phyloP scores from a whole-genome alignment of 352 stramenopile genomes.

The Pythium apleroticum region DNA sequence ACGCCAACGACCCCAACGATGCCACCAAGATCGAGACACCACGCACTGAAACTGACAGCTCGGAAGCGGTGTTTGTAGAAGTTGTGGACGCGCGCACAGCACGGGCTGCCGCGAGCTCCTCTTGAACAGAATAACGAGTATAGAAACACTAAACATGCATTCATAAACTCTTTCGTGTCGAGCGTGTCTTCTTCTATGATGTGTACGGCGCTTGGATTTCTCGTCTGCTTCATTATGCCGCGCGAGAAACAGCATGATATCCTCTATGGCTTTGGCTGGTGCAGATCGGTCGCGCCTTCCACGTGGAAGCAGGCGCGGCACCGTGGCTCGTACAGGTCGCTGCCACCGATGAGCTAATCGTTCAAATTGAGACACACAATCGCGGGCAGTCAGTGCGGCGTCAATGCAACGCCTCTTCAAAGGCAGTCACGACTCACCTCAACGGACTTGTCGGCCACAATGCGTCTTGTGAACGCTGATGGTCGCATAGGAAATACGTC shows the following conservation, averaged over 20 bases:
- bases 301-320: conserved; percentile 75
- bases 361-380: too few relatives aligned
- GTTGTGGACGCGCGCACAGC: background rate
- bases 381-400: too few relatives aligned
- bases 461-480: conserved; percentile 74
- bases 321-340: conserved; percentile 75
- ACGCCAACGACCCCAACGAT: background rate
- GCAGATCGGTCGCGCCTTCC: conserved; percentile 22
- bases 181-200: background rate
- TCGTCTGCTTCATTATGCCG: too few relatives aligned
- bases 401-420: background rate
- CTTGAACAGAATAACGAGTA: background rate
- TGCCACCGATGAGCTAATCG: conserved; percentile 79
- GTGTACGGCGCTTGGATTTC: background rate
- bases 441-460: conserved; percentile 64
- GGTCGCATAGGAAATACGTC: too few relatives aligned
- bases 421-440: conserved; percentile 59
- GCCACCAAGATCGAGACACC: background rate
- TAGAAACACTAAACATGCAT: background rate
- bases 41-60: background rate
- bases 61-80: background rate
- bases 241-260: too few relatives aligned
- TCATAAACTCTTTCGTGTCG: background rate
- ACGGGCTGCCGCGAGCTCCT: background rate
- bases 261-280: conserved; percentile 17